These are phyloP conservation scores for Aspergillus baeticus DNA, from an alignment of 495 filamentous ascomycete species.

Conservation along the genomic window DNA sequence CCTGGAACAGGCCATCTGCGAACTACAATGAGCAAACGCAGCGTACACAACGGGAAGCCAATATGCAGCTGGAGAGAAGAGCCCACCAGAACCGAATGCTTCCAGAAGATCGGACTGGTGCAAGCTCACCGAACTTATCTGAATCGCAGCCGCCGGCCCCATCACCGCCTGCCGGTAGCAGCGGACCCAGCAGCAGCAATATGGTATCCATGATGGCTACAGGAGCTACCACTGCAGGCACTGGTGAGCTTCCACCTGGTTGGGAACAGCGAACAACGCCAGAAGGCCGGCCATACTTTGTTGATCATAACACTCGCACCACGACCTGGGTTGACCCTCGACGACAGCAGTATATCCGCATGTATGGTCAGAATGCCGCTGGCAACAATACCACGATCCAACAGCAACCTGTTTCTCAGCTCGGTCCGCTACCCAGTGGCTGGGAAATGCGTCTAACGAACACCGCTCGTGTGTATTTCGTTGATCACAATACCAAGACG, in stretches of 20 bases:
- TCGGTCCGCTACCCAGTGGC: slow-evolving; percentile 93
- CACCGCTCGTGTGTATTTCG: slow-evolving; percentile 96
- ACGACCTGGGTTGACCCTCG: slow-evolving; percentile 99
- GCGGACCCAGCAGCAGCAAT: slow-evolving; percentile 34
- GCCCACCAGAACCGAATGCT: slow-evolving; percentile 94
- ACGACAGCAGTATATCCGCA: slow-evolving; percentile 95
- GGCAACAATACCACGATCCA: slow-evolving; percentile 82
- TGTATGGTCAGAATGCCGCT: slow-evolving; percentile 83
- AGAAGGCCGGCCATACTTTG: slow-evolving; percentile 93
- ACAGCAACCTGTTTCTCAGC: slow-evolving; percentile 95
- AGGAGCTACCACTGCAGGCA: slow-evolving; percentile 90
- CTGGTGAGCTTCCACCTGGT: slow-evolving; percentile 89
- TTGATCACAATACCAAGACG: slow-evolving; percentile 99
- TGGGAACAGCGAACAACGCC: slow-evolving; percentile 97
- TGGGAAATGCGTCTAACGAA: slow-evolving; percentile 99
- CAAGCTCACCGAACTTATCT: slow-evolving; percentile 81
- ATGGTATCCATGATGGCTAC: slow-evolving; percentile 89
- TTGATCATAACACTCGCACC: slow-evolving; percentile 98
- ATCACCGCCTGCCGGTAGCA: slow-evolving; percentile 45
- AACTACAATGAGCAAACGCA: slow-evolving; percentile 77
- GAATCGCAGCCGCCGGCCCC: slow-evolving; percentile 59
- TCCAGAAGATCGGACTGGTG: slow-evolving; percentile 91
- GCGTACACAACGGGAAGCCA: slow-evolving; percentile 75
- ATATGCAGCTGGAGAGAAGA: slow-evolving; percentile 86
- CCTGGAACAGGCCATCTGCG: slow-evolving; percentile 86